A percentile compares a stretch with the other conserved stretches of the same genome.
These are phyloP conservation scores for Leptodermis oblonga DNA, from an alignment of 257 asterid genomes.

Conservation along the genomic window DNA sequence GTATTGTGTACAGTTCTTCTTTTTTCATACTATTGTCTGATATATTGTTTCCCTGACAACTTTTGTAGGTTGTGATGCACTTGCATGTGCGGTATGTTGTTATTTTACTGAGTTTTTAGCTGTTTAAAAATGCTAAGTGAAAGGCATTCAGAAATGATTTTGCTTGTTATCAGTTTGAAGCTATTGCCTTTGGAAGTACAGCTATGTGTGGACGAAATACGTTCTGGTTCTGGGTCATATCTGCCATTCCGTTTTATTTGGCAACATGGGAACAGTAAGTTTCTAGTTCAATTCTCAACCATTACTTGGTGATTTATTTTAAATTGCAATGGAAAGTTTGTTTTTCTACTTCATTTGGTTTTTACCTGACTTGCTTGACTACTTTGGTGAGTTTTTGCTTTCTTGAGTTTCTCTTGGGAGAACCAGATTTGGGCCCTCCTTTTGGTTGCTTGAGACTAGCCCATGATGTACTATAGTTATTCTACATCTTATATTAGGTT, in stretches of 20 bases:
- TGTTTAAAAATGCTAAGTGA: conserved; percentile 17
- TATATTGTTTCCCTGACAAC: conserved; percentile 19
- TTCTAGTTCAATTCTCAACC: neutral
- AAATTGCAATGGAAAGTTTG: neutral
- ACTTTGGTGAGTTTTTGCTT: neutral
- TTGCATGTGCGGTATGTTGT: conserved; percentile 86
- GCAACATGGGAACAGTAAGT: conserved; percentile 96
- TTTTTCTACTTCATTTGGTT: neutral
- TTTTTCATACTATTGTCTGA: conserved; percentile 20
- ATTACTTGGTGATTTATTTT: neutral
- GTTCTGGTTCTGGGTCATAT: conserved; percentile 89
- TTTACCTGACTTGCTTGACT: neutral
- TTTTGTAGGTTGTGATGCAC: conserved; percentile 91
- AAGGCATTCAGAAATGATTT: conserved; percentile 17
- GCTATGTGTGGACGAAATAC: conserved; percentile 74
- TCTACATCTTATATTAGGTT: neutral
- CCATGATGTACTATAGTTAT: too few relatives aligned
- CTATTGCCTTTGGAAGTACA: conserved; percentile 90
- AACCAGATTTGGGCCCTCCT: neutral
- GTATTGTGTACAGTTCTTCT: neutral
- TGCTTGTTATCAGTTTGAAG: conserved; percentile 52
- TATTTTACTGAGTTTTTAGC: conserved; percentile 11
- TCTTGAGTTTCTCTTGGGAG: neutral
- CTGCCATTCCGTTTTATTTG: conserved; percentile 74
- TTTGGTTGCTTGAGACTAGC: neutral